Conservation (phyloP, 306 rosid genomes). For the Rubus parviflorus region DNA sequence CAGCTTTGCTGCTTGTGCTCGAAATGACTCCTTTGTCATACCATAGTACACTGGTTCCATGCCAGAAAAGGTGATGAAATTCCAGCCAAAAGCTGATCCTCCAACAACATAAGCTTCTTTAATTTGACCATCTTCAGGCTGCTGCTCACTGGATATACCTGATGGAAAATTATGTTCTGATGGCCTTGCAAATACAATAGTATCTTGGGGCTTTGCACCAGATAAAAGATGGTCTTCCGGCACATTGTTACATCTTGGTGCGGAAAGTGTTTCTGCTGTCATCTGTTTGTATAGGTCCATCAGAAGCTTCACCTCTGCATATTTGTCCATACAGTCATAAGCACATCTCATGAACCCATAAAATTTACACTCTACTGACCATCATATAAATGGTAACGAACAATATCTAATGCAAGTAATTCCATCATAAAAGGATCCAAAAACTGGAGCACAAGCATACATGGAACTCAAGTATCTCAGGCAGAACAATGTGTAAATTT, state of each 20-base stretch:
- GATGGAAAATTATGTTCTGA: conserved; percentile 36
- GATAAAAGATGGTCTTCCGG: conserved; percentile 33
- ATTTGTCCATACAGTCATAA: conserved; percentile 27
- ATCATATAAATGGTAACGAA: neutral
- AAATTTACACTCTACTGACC: neutral
- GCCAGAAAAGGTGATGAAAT: conserved; percentile 62
- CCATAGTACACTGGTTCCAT: conserved; percentile 65
- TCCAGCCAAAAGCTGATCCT: conserved; percentile 96
- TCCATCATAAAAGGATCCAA: neutral
- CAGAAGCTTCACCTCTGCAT: conserved; percentile 64
- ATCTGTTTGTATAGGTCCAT: conserved; percentile 40
- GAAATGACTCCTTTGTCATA: conserved; percentile 62
- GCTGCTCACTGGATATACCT: conserved; percentile 37
- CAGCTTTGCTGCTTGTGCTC: conserved; percentile 29
- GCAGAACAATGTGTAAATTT: neutral
- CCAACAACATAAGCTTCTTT: conserved; percentile 66
- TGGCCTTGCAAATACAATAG: too few species aligned
- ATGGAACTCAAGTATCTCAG: conserved; percentile 12
- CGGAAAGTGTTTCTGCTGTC: conserved; percentile 35
- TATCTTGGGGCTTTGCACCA: too few species aligned
- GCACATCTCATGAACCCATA: conserved; percentile 4
- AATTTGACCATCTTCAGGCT: conserved; percentile 40
- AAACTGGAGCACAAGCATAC: conserved; percentile 1
- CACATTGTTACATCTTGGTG: conserved; percentile 22
- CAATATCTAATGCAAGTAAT: conserved; percentile 3